These are phyloP conservation scores for Neofusicoccum ribis DNA, from an alignment of 2,329 filamentous ascomycete species.

Conservation along the genomic window DNA sequence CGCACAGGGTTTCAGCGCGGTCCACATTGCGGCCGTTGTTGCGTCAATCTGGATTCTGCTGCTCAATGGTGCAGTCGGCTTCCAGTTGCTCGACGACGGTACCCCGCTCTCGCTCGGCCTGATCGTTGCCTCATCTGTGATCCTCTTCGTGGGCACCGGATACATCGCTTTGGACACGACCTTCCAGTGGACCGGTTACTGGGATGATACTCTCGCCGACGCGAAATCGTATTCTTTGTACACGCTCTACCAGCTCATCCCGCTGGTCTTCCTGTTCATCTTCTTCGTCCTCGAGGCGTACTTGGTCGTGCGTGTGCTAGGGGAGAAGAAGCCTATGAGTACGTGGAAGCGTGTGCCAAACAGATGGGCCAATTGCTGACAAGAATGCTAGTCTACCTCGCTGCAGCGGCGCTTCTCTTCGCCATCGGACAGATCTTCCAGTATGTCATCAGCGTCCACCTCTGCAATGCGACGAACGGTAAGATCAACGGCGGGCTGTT, in stretches of 20 bases:
- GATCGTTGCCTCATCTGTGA: conserved; percentile 66
- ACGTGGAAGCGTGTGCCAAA: conserved; percentile 37
- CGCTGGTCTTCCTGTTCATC: conserved; percentile 82
- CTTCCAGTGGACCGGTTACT: conserved; percentile 79
- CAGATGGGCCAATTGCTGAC: neutral
- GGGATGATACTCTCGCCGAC: conserved; percentile 54
- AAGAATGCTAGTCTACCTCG: conserved; percentile 65
- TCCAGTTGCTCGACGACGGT: conserved; percentile 90
- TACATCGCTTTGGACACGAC: conserved; percentile 96
- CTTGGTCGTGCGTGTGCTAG: conserved; percentile 81
- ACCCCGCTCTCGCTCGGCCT: conserved; percentile 80
- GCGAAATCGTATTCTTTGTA: conserved; percentile 83
- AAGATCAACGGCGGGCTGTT: conserved; percentile 94
- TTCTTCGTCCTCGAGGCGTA: conserved; percentile 83
- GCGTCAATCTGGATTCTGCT: conserved; percentile 89
- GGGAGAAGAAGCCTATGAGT: conserved; percentile 88
- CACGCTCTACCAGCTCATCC: conserved; percentile 87
- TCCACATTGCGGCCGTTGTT: conserved; percentile 86
- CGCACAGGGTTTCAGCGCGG: conserved; percentile 75
- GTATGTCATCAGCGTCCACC: conserved; percentile 87
- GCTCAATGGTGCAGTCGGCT: conserved; percentile 89
- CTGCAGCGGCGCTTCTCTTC: conserved; percentile 74
- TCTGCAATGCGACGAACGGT: conserved; percentile 78
- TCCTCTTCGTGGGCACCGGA: conserved; percentile 83
- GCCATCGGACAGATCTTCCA: conserved; percentile 94